Evolutionary conservation across 257 asterid species (phyloP).

Genomic region (Nicotiana otophora): DNA sequence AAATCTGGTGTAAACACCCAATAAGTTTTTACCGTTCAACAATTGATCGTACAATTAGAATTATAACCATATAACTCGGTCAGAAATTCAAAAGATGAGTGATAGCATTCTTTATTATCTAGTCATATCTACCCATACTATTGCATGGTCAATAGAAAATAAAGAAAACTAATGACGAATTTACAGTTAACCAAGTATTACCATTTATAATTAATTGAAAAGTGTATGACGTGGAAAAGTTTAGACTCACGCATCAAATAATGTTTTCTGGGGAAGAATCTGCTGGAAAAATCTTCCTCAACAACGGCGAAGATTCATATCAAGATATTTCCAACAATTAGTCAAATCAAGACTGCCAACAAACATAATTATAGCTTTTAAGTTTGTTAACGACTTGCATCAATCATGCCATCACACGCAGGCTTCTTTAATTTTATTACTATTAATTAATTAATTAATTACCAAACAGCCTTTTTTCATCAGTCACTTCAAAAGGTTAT

Average conservation of each 20-base stretch:
- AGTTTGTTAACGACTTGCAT: background rate
- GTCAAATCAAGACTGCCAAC: background rate
- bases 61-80: too few species aligned
- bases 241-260: background rate
- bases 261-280: background rate
- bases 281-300: background rate
- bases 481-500: constrained; percentile 10
- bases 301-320: background rate
- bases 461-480: constrained; percentile 17
- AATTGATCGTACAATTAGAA: background rate
- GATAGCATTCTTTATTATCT: too few species aligned
- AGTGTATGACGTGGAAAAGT: background rate
- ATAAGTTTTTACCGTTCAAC: too few species aligned
- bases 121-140: background rate
- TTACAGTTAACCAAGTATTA: background rate
- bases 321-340: background rate
- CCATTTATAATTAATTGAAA: background rate
- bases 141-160: background rate
- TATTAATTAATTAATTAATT: too few species aligned
- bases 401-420: constrained; percentile 28
- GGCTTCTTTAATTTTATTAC: constrained; percentile 1
- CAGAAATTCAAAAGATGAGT: too few species aligned
- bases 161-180: background rate
- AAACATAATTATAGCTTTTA: background rate
- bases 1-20: too few species aligned